Base-by-base conservation (phyloP, 1,284 basidiomycete genomes). In the Mycena citricolor region DNA sequence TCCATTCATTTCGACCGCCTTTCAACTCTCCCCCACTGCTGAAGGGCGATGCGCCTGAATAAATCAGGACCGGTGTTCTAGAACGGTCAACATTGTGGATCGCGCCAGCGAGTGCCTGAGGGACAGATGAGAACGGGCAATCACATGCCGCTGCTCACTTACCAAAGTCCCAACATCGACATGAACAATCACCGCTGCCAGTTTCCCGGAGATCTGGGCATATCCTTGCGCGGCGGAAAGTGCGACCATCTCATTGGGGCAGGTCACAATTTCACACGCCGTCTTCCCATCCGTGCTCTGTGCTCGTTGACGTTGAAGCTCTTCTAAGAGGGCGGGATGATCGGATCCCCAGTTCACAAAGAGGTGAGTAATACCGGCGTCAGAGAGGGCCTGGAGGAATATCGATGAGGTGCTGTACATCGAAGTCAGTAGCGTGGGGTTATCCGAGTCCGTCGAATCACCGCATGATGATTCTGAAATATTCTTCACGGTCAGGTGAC, bases 331-430 rank as follows among this genome's bases (percentile, higher is more conserved):
- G 1, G 77, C 81, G 1, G 83, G 82, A 54, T 86, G 84, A 53
- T 86, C 83, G 1, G 81, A 83, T 2, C 83, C 83, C 80, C 83
- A 86, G 62, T 87, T 86, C 17, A 79, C 82, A 55, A 86, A 87
- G 11, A 73, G 76, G 62, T 85, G 81, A 0, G 81, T 84, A 35
- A 87, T 76, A 2, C 82, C 82, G 4, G 75, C 77, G 35, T 77
- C 63, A 17, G 64, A 64, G n/a, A 86, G 67, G 1, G 77, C 67
- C 42, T 76, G 67, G 24, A 84, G 64, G 56, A 85, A 79, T 13
- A 81, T 57, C 4, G 80, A 76, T 8, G 80, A 79, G 7, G 77
- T 70, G 0, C 79, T 83, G 44, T 73, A 69, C 66, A 77, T 77
- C n/a, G n/a, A n/a, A n/a, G n/a, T n/a, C n/a, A n/a, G n/a, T n/a